phyloP scores from a whole-genome alignment of 2,329 filamentous ascomycete genomes.

The Fusarium torulosum region DNA sequence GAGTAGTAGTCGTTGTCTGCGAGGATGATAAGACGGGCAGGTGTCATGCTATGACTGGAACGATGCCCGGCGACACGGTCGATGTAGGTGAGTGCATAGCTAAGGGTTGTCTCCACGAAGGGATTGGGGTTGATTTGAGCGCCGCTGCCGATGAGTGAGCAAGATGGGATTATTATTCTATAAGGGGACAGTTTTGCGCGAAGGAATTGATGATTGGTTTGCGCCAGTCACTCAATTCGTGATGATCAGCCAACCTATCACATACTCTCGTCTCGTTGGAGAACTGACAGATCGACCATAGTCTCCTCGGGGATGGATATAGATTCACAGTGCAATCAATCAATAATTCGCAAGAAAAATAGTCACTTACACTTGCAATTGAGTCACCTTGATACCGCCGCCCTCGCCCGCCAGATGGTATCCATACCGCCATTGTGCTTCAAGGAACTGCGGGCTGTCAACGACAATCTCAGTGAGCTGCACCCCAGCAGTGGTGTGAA shows the following conservation, averaged over 20 bases:
- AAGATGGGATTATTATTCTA: slow-evolving; percentile 3
- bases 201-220: slow-evolving; percentile 3
- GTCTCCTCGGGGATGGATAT: neutral
- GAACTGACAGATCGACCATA: neutral
- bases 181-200: neutral
- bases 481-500: slow-evolving; percentile 72
- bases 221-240: slow-evolving; percentile 1
- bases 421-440: slow-evolving; percentile 89
- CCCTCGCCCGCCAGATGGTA: slow-evolving; percentile 77
- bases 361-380: slow-evolving; percentile 79
- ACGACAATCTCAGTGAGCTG: slow-evolving; percentile 82
- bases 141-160: slow-evolving; percentile 56
- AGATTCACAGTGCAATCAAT: neutral
- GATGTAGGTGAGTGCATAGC: slow-evolving; percentile 89
- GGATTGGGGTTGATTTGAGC: slow-evolving; percentile 70
- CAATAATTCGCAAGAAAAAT: neutral
- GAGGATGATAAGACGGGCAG: slow-evolving; percentile 84
- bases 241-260: slow-evolving; percentile 14
- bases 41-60: slow-evolving; percentile 66
- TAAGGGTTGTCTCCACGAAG: slow-evolving; percentile 92
- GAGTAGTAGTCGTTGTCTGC: slow-evolving; percentile 99
- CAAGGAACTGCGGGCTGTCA: slow-evolving; percentile 88
- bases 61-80: slow-evolving; percentile 56
- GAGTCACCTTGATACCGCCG: slow-evolving; percentile 85
- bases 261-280: neutral